Conservation (phyloP, 1,284 basidiomycete species). For the Tilletia indica region DNA sequence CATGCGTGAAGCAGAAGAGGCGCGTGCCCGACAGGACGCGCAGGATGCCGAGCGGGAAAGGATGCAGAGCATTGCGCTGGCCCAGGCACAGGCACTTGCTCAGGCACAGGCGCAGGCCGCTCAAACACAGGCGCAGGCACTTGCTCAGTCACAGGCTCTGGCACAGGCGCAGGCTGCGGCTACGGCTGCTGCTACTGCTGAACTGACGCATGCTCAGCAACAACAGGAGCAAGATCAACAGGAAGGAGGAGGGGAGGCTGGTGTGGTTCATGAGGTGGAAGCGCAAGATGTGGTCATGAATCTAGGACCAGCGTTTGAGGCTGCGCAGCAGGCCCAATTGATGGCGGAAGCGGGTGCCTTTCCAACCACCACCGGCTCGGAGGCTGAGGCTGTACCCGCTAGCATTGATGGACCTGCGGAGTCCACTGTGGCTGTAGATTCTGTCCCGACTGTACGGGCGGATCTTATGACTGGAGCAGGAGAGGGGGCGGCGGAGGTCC, state of each 20-base stretch:
- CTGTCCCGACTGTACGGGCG: background rate
- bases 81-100: slow-evolving; percentile 25
- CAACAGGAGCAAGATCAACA: background rate
- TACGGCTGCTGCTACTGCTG: slow-evolving; percentile 6
- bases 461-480: background rate
- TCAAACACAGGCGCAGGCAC: slow-evolving; percentile 10
- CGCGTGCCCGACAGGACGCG: slow-evolving; percentile 19
- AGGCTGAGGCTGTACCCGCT: background rate
- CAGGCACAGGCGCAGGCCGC: background rate
- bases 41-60: slow-evolving; percentile 17
- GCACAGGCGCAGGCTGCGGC: slow-evolving; percentile 24
- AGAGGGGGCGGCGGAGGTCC: background rate
- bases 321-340: background rate
- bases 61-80: slow-evolving; percentile 17
- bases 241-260: background rate
- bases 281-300: background rate
- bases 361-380: slow-evolving; percentile 6
- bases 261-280: background rate
- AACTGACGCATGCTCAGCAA: slow-evolving; percentile 9
- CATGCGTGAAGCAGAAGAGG: slow-evolving; percentile 19
- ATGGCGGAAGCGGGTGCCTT: background rate
- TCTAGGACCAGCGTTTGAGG: background rate
- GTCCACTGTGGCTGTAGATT: background rate
- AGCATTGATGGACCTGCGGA: background rate
- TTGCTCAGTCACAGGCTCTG: slow-evolving; percentile 22